phyloP scores from a whole-genome alignment of 2,329 filamentous ascomycete species.

The Neonectria coccinea region DNA sequence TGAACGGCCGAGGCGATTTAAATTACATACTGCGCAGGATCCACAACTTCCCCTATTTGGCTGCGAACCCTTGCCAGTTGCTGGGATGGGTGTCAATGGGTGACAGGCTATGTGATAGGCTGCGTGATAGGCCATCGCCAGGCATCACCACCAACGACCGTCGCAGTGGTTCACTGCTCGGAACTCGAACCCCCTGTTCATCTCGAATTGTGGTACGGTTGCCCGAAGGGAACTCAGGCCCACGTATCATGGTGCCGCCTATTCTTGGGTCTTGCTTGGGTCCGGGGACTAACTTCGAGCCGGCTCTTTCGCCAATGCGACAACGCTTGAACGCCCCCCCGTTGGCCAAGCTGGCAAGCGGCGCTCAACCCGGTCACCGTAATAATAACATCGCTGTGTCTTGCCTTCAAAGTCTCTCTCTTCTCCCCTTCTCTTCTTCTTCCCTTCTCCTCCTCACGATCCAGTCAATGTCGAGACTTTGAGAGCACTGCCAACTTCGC shows the following conservation, averaged over 20 bases:
- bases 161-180: conserved; percentile 39
- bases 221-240: conserved; percentile 11
- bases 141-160: conserved; percentile 42
- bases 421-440: conserved; percentile 47
- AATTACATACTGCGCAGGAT: conserved; percentile 44
- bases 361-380: conserved; percentile 14
- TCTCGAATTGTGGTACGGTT: conserved; percentile 31
- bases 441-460: conserved; percentile 53
- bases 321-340: neutral
- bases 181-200: conserved; percentile 36
- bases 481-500: conserved; percentile 58
- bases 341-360: conserved; percentile 5
- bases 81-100: neutral
- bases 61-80: conserved; percentile 16
- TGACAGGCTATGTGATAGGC: conserved; percentile 36
- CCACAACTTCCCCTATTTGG: conserved; percentile 46
- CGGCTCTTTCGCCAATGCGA: conserved; percentile 17
- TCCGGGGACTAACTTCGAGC: conserved; percentile 6
- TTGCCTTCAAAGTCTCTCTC: conserved; percentile 6
- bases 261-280: conserved; percentile 30
- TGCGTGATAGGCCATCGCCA: no score
- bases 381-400: conserved; percentile 21
- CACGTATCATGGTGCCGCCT: conserved; percentile 33
- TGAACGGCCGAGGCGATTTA: conserved; percentile 36
- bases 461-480: conserved; percentile 63